Conservation (phyloP, 306 rosid species). For the Medicago lupulina region DNA sequence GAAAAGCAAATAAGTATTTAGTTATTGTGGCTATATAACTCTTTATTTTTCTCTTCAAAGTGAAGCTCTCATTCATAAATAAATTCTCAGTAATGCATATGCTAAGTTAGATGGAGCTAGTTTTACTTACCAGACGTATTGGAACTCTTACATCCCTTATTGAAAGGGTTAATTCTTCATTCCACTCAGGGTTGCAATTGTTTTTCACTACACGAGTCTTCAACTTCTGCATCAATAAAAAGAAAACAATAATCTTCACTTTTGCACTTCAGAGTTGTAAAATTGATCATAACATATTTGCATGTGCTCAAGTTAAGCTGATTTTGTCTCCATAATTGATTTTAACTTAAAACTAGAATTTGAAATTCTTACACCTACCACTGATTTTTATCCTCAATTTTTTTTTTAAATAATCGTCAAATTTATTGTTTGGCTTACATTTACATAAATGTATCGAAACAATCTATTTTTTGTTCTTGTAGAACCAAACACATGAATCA, state of each 20-base stretch:
- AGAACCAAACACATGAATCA: neutral
- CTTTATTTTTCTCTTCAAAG: neutral
- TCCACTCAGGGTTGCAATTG: conserved; percentile 80
- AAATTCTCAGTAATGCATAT: too few relatives aligned
- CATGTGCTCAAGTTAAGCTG: too few relatives aligned
- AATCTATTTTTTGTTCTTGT: too few relatives aligned
- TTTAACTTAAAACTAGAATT: neutral
- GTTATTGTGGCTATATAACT: neutral
- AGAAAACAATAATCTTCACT: neutral
- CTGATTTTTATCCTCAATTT: too few relatives aligned
- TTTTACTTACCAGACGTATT: conserved; percentile 56
- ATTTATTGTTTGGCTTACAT: too few relatives aligned
- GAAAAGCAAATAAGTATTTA: neutral
- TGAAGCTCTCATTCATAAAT: neutral
- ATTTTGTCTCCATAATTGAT: neutral
- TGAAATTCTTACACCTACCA: too few relatives aligned
- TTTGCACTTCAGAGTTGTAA: neutral
- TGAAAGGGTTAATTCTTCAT: conserved; percentile 79
- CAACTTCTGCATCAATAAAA: conserved; percentile 55
- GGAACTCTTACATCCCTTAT: conserved; percentile 52
- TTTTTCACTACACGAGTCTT: conserved; percentile 64
- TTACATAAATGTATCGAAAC: neutral
- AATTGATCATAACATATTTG: neutral
- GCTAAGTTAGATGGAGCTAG: neutral
- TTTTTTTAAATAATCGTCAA: too few relatives aligned